A percentile compares a stretch with the other conserved stretches of the same genome.
Evolutionary conservation across 352 stramenopile species (phyloP).

Genomic region (Lagenidium giganteum): DNA sequence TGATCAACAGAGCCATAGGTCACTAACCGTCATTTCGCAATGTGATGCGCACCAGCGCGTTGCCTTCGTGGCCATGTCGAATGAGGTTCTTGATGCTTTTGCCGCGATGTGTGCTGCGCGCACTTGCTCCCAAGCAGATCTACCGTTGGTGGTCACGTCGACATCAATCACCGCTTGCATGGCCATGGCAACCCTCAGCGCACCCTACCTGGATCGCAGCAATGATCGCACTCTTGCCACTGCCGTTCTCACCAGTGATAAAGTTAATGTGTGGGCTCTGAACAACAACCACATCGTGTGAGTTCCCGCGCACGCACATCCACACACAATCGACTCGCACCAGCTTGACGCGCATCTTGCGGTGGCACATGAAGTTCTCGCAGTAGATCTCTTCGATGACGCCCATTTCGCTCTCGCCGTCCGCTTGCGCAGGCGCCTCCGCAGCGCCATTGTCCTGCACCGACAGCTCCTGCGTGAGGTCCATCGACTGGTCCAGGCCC

Average conservation of each 20-base stretch:
- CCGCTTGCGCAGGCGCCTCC: constrained; percentile 3
- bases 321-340: constrained; percentile 10
- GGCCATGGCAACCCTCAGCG: not conserved
- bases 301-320: not conserved
- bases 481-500: constrained; percentile 8
- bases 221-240: constrained; percentile 96
- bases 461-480: constrained; percentile 2
- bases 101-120: constrained; percentile 90
- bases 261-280: constrained; percentile 79
- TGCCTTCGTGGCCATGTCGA: constrained; percentile 83
- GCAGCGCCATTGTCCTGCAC: not conserved
- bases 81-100: constrained; percentile 96
- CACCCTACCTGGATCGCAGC: constrained; percentile 94
- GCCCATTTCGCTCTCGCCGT: constrained; percentile 76
- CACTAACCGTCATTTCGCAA: constrained; percentile 82
- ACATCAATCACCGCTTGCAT: not conserved
- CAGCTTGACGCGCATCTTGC: constrained; percentile 87
- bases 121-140: constrained; percentile 94
- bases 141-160: constrained; percentile 31
- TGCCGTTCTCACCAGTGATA: constrained; percentile 92
- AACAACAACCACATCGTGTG: constrained; percentile 1
- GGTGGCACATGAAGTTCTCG: constrained; percentile 99
- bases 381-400: constrained; percentile 95
- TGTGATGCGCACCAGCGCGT: constrained; percentile 91
- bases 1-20: not conserved